phyloP scores from a whole-genome alignment of 495 filamentous ascomycete species.

The Lophiostoma macrostomum region DNA sequence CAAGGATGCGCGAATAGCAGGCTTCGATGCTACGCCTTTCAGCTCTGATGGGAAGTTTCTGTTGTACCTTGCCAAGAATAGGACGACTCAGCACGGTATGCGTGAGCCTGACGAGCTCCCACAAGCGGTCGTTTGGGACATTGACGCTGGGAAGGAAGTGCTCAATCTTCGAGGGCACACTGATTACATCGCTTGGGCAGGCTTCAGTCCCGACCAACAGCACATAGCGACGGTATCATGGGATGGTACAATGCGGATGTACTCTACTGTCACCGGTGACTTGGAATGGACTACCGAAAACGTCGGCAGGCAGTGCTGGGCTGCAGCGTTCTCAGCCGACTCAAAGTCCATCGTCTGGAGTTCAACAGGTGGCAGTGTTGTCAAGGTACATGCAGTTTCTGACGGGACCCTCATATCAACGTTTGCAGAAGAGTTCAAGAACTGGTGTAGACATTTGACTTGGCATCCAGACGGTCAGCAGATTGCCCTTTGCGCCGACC shows the following conservation, averaged over 20 bases:
- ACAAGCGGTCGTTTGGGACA: constrained; percentile 17
- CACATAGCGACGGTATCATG: constrained; percentile 38
- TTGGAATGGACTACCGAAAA: constrained; percentile 8
- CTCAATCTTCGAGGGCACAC: constrained; percentile 36
- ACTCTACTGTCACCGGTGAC: constrained; percentile 31
- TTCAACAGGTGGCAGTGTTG: constrained; percentile 3
- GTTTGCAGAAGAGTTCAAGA: background rate
- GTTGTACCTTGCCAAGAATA: background rate
- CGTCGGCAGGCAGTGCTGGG: constrained; percentile 31
- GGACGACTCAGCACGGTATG: background rate
- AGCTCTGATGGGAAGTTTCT: constrained; percentile 8
- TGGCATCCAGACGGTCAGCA: constrained; percentile 19
- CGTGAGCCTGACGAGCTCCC: constrained; percentile 2
- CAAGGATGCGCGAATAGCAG: background rate
- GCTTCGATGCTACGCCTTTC: background rate
- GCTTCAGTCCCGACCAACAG: constrained; percentile 35
- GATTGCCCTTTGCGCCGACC: constrained; percentile 8
- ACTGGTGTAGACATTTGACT: constrained; percentile 5
- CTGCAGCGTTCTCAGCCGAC: constrained; percentile 33
- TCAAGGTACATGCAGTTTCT: constrained; percentile 26
- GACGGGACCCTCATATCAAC: constrained; percentile 3
- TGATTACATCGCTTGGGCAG: constrained; percentile 39
- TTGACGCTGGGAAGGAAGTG: background rate
- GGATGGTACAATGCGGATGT: constrained; percentile 40
- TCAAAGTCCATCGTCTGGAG: constrained; percentile 25